Percentiles rank a stretch among this genome's conserved stretches.
Evolutionary conservation across 2,329 filamentous ascomycete genomes (phyloP).

Genomic region (Cladobotryum protrusum): DNA sequence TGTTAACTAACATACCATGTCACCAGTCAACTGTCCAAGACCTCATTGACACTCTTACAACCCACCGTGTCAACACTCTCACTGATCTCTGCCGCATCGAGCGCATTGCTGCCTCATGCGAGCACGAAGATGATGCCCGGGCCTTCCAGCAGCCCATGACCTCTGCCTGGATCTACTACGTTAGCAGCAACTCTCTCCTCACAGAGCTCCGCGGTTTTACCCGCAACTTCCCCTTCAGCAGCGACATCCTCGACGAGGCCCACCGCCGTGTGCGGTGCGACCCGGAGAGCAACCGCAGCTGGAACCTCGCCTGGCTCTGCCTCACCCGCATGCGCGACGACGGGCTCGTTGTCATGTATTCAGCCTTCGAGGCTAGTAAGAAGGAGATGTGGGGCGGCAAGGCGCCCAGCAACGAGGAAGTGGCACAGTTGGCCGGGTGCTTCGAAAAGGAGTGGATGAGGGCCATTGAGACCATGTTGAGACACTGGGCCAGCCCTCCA

Average conservation of each 20-base stretch:
- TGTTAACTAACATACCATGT: not conserved
- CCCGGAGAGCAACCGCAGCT: conserved; percentile 60
- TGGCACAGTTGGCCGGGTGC: conserved; percentile 52
- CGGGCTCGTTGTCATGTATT: conserved; percentile 55
- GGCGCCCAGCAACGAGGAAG: conserved; percentile 48
- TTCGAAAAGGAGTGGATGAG: conserved; percentile 62
- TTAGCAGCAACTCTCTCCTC: conserved; percentile 62
- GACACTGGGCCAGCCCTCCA: conserved; percentile 60
- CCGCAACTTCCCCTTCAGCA: conserved; percentile 60
- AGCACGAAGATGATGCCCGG: conserved; percentile 52
- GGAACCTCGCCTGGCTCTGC: conserved; percentile 72
- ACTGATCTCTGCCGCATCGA: conserved; percentile 68
- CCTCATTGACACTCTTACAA: conserved; percentile 56
- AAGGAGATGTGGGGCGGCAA: conserved; percentile 65
- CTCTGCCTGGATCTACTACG: conserved; percentile 64
- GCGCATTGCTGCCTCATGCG: conserved; percentile 52
- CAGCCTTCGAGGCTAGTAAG: conserved; percentile 52
- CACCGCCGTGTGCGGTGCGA: conserved; percentile 58
- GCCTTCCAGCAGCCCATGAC: conserved; percentile 60
- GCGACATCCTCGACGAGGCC: conserved; percentile 58
- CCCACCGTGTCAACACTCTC: conserved; percentile 66
- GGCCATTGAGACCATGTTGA: conserved; percentile 59
- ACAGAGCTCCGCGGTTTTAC: conserved; percentile 65
- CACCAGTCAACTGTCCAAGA: conserved; percentile 27
- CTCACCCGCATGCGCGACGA: conserved; percentile 59